These are phyloP conservation scores for Sequoia sempervirens DNA, from an alignment of 75 land plant genomes.

Conservation along the genomic window DNA sequence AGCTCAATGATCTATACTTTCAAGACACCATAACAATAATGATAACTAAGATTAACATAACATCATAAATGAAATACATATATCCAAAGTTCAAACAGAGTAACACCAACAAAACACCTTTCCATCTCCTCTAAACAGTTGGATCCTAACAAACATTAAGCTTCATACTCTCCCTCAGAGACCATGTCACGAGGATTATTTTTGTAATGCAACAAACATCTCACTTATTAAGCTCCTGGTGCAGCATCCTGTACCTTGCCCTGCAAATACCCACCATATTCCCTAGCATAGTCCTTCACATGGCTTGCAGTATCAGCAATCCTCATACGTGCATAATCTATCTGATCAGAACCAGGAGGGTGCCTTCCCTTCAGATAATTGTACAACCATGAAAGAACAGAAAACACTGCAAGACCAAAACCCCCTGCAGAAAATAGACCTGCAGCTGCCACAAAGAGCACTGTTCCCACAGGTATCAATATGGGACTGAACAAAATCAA, in stretches of 20 bases:
- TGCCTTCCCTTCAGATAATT: constrained; percentile 60
- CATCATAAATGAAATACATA: background rate
- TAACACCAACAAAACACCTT: background rate
- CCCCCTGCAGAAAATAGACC: constrained; percentile 41
- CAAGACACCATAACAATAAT: background rate
- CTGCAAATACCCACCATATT: constrained; percentile 59
- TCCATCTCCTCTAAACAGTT: background rate
- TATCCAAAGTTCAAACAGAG: background rate
- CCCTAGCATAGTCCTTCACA: constrained; percentile 65
- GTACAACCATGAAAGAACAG: constrained; percentile 64
- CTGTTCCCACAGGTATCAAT: constrained; percentile 59
- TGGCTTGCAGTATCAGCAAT: constrained; percentile 65
- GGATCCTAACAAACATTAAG: background rate
- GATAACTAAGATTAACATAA: background rate
- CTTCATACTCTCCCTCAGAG: background rate
- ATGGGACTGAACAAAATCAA: constrained; percentile 75
- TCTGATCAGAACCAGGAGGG: constrained; percentile 68
- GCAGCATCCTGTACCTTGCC: constrained; percentile 52
- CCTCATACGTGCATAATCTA: constrained; percentile 63
- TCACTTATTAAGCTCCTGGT: constrained; percentile 53
- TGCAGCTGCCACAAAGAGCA: constrained; percentile 36
- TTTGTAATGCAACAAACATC: background rate
- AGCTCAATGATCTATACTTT: background rate
- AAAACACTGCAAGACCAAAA: constrained; percentile 30
- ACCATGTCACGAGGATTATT: background rate